These are phyloP conservation scores for Isatis tinctoria DNA, from an alignment of 345 rosid genomes.

Conservation along the genomic window DNA sequence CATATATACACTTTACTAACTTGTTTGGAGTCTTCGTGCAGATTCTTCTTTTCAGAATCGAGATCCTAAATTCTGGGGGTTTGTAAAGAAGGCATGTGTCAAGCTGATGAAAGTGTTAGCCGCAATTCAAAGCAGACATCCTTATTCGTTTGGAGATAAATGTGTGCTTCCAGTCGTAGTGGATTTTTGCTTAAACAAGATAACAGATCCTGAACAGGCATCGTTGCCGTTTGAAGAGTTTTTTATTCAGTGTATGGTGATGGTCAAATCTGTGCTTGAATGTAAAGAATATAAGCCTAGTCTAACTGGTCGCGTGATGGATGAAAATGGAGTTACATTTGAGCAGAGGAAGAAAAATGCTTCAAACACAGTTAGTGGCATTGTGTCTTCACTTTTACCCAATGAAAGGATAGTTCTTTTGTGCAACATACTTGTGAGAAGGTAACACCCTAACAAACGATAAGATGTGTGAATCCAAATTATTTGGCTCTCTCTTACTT, in stretches of 20 bases:
- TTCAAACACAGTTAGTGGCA: conserved; percentile 59
- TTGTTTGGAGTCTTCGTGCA: conserved; percentile 33
- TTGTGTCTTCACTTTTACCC: conserved; percentile 77
- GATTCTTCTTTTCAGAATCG: conserved; percentile 74
- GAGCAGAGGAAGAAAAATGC: conserved; percentile 88
- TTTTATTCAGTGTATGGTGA: conserved; percentile 93
- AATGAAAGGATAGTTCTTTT: conserved; percentile 67
- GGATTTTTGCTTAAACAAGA: conserved; percentile 90
- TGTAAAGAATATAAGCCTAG: conserved; percentile 93
- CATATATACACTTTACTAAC: not conserved
- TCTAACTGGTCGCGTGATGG: conserved; percentile 84
- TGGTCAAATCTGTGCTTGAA: conserved; percentile 83
- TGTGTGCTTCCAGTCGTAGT: conserved; percentile 72
- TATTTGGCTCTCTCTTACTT: conserved; percentile 9
- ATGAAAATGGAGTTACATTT: conserved; percentile 62
- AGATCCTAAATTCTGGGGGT: conserved; percentile 65
- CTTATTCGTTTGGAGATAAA: conserved; percentile 90
- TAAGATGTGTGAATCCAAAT: conserved; percentile 5
- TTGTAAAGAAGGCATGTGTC: conserved; percentile 76
- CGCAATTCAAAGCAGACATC: conserved; percentile 84
- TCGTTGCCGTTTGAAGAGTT: conserved; percentile 65
- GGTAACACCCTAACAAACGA: conserved; percentile 45
- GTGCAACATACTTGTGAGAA: conserved; percentile 86
- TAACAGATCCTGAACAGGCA: conserved; percentile 63
- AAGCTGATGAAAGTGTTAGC: conserved; percentile 91